Conservation (phyloP, 2,329 filamentous ascomycete genomes). For the Orbilia ellipsospora region DNA sequence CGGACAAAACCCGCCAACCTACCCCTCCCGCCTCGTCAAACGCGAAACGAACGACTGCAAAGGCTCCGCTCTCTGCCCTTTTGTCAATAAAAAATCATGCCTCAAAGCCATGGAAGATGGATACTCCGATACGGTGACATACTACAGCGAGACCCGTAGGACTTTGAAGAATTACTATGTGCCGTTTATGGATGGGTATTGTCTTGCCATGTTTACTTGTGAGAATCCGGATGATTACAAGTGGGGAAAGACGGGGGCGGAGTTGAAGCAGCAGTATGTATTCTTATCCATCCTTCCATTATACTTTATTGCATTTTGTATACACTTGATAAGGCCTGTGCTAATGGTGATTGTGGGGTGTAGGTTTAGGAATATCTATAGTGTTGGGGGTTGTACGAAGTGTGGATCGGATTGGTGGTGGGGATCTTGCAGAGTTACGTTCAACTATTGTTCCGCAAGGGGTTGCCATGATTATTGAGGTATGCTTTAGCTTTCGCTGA, state of each 20-base stretch:
- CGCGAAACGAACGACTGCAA: conserved; percentile 38
- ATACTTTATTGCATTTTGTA: background rate
- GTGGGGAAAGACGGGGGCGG: conserved; percentile 9
- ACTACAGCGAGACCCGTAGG: conserved; percentile 23
- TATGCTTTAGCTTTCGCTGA: no score
- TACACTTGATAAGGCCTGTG: background rate
- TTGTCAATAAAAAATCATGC: conserved; percentile 4
- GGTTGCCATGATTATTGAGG: background rate
- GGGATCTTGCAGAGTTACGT: conserved; percentile 27
- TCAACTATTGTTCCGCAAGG: conserved; percentile 18
- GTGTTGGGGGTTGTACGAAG: conserved; percentile 10
- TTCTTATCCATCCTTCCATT: background rate
- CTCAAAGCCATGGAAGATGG: conserved; percentile 15
- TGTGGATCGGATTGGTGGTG: conserved; percentile 29
- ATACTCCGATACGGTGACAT: conserved; percentile 14
- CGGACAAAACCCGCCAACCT: background rate
- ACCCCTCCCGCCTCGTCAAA: conserved; percentile 1
- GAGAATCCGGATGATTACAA: conserved; percentile 26
- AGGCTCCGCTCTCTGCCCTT: conserved; percentile 17
- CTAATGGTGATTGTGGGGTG: background rate
- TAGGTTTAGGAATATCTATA: conserved; percentile 25
- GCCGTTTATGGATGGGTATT: background rate
- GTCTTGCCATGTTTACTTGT: conserved; percentile 19
- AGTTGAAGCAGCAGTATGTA: conserved; percentile 14
- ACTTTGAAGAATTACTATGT: background rate